Evolutionary conservation across 257 asterid genomes (phyloP).

Genomic region (Nicotiana obtusifolia): DNA sequence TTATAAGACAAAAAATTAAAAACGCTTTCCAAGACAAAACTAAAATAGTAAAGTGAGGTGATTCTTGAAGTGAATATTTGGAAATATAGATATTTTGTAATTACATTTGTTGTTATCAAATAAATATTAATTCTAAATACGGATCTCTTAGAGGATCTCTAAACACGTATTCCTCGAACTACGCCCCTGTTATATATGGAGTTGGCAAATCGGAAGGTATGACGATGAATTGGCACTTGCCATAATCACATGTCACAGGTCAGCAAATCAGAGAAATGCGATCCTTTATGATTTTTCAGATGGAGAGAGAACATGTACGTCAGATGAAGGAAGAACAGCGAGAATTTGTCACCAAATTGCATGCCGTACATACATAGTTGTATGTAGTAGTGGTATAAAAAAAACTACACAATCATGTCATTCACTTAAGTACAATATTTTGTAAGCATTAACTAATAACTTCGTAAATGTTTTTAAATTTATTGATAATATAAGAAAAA

Average conservation of each 20-base stretch:
- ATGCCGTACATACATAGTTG: too few relatives aligned
- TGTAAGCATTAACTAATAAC: too few relatives aligned
- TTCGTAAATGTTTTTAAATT: too few relatives aligned
- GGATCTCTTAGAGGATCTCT: not conserved
- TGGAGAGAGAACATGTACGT: not conserved
- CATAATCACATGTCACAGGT: not conserved
- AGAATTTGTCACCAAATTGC: too few relatives aligned
- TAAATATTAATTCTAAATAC: not conserved
- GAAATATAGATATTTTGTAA: not conserved
- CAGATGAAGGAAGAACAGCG: too few relatives aligned
- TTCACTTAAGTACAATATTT: too few relatives aligned
- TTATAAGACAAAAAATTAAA: not conserved
- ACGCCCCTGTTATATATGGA: not conserved
- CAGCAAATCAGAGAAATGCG: not conserved
- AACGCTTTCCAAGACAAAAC: not conserved
- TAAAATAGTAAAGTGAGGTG: not conserved
- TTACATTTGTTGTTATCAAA: not conserved
- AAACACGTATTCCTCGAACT: not conserved
- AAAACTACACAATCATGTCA: too few relatives aligned
- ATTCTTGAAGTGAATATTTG: not conserved
- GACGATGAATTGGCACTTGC: not conserved
- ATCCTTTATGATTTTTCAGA: not conserved
- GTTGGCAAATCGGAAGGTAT: not conserved
- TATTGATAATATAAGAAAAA: too few relatives aligned
- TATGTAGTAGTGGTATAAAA: too few relatives aligned